Conservation (phyloP, 345 rosid species). For the Acer saccharum region DNA sequence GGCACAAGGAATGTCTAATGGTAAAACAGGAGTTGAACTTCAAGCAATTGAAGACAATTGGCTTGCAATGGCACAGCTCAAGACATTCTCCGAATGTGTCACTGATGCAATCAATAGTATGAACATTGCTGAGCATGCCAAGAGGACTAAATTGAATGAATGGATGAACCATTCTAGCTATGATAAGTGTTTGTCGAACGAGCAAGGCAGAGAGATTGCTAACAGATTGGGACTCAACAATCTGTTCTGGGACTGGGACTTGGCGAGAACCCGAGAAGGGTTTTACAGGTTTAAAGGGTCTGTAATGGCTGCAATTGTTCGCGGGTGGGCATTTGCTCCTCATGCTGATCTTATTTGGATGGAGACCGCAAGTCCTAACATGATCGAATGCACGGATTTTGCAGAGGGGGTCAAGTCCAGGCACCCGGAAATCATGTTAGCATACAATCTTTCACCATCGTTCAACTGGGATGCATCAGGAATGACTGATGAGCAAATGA, state of each 20-base stretch:
- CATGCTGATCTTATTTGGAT: constrained; percentile 88
- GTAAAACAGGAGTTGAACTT: constrained; percentile 74
- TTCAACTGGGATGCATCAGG: constrained; percentile 98
- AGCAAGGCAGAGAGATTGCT: constrained; percentile 72
- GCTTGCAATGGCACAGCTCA: constrained; percentile 70
- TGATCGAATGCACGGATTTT: constrained; percentile 73
- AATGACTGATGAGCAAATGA: constrained; percentile 82
- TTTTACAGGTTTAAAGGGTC: constrained; percentile 93
- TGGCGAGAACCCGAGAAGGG: constrained; percentile 95
- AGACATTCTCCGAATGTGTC: constrained; percentile 77
- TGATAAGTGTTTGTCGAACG: constrained; percentile 71
- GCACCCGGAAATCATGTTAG: constrained; percentile 82
- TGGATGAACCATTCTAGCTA: constrained; percentile 72
- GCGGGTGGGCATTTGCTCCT: constrained; percentile 89
- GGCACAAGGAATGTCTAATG: constrained; percentile 74
- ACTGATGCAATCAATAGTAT: constrained; percentile 56
- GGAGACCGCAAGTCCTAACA: constrained; percentile 90
- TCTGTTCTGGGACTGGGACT: constrained; percentile 99
- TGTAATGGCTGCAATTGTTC: constrained; percentile 76
- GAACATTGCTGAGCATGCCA: constrained; percentile 64
- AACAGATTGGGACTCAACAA: constrained; percentile 65
- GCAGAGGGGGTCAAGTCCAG: constrained; percentile 70
- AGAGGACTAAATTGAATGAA: constrained; percentile 56
- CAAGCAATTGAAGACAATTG: constrained; percentile 87
- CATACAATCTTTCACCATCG: constrained; percentile 91